Conservation (phyloP, 2,329 filamentous ascomycete species). For the Pochonia chlamydosporia region DNA sequence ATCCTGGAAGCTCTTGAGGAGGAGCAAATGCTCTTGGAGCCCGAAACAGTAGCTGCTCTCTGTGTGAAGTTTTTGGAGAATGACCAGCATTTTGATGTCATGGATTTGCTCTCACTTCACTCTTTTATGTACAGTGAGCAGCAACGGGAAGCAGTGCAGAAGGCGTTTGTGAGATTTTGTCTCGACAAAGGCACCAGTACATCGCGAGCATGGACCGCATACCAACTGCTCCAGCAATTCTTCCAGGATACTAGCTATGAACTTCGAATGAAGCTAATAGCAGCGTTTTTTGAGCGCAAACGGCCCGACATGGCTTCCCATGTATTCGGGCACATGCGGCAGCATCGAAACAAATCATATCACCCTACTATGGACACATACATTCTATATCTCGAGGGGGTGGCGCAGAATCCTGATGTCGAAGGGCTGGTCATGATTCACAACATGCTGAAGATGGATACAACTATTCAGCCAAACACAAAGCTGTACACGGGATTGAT, state of each 20-base stretch:
- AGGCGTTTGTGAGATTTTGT: conserved; percentile 63
- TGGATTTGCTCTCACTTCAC: conserved; percentile 75
- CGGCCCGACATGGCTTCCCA: conserved; percentile 80
- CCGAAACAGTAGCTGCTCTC: conserved; percentile 69
- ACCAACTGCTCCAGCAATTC: conserved; percentile 59
- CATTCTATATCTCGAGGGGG: conserved; percentile 68
- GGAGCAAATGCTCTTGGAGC: conserved; percentile 61
- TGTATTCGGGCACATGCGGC: conserved; percentile 92
- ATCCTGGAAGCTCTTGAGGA: conserved; percentile 69
- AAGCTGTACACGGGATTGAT: conserved; percentile 78
- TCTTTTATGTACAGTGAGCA: conserved; percentile 62
- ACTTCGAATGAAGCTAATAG: conserved; percentile 69
- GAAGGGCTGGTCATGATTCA: conserved; percentile 71
- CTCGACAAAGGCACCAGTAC: conserved; percentile 57
- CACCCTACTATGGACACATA: conserved; percentile 73
- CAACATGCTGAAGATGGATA: conserved; percentile 92
- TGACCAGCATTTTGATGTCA: conserved; percentile 72
- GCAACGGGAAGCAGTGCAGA: conserved; percentile 62
- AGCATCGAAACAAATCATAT: conserved; percentile 55
- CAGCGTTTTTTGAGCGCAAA: conserved; percentile 69
- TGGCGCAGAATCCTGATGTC: conserved; percentile 48
- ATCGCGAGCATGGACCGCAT: conserved; percentile 57
- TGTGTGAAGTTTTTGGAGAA: conserved; percentile 67
- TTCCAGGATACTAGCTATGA: conserved; percentile 61
- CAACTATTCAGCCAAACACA: conserved; percentile 71